Conservation (phyloP, 2,329 filamentous ascomycete genomes). For the Stemphylium lycopersici region DNA sequence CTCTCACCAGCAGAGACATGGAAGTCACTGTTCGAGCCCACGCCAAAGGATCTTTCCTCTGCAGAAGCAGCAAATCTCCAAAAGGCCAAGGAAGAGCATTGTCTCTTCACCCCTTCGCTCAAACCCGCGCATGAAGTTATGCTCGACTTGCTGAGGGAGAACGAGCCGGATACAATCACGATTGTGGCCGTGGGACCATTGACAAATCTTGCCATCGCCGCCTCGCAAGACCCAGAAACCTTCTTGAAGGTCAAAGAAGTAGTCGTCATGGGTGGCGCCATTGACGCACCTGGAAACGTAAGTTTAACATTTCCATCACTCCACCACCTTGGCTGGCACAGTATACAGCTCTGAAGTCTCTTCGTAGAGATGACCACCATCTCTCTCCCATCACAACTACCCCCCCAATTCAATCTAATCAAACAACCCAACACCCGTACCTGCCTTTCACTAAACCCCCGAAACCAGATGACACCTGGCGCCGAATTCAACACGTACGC, state of each 20-base stretch:
- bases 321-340: slow-evolving; percentile 4
- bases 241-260: slow-evolving; percentile 90
- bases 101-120: slow-evolving; percentile 76
- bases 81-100: slow-evolving; percentile 49
- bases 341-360: too few species aligned
- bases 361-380: too few species aligned
- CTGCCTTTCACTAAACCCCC: slow-evolving; percentile 35
- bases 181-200: slow-evolving; percentile 88
- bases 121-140: slow-evolving; percentile 82
- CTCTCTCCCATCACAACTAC: too few species aligned
- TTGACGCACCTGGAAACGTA: slow-evolving; percentile 78
- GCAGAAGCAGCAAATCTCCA: slow-evolving; percentile 45
- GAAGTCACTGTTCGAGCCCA: slow-evolving; percentile 52
- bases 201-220: slow-evolving; percentile 91
- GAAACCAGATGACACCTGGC: slow-evolving; percentile 68
- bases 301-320: slow-evolving; percentile 12
- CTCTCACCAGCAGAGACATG: slow-evolving; percentile 56
- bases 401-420: slow-evolving; percentile 46
- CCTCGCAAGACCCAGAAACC: slow-evolving; percentile 84
- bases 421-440: slow-evolving; percentile 47
- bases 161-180: slow-evolving; percentile 83
- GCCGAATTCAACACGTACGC: slow-evolving; percentile 97
- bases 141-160: slow-evolving; percentile 80
- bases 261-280: slow-evolving; percentile 91
- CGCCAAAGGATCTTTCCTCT: slow-evolving; percentile 37